Conservation (phyloP, 306 rosid species). For the Albizia julibrissin region DNA sequence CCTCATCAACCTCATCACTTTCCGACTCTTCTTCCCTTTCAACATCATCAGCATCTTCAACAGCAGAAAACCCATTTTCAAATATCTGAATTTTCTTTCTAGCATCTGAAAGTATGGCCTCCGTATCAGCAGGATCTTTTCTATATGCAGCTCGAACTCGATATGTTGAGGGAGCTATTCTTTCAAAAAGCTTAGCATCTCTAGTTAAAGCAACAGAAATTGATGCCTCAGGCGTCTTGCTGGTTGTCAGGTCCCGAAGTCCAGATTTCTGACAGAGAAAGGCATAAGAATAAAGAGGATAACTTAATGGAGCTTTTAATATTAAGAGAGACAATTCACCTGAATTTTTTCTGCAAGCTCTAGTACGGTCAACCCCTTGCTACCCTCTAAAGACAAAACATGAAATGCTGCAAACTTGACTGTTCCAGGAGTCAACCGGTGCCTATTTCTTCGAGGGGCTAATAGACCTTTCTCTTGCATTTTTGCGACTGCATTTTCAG, state of each 20-base stretch:
- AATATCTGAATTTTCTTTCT: constrained; percentile 94
- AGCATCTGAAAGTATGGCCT: constrained; percentile 81
- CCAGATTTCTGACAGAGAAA: constrained; percentile 79
- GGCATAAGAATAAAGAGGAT: constrained; percentile 24
- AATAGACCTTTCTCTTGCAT: constrained; percentile 97
- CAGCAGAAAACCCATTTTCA: constrained; percentile 89
- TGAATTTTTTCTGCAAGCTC: constrained; percentile 99
- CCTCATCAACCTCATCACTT: constrained; percentile 96
- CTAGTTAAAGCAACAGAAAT: constrained; percentile 99
- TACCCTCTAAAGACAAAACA: constrained; percentile 93
- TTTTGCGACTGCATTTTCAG: constrained; percentile 87
- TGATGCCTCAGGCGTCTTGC: constrained; percentile 99
- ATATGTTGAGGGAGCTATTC: constrained; percentile 98
- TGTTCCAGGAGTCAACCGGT: constrained; percentile 97
- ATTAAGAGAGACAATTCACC: constrained; percentile 45
- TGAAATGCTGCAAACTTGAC: constrained; percentile 99
- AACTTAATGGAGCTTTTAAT: constrained; percentile 6
- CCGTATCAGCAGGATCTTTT: constrained; percentile 93
- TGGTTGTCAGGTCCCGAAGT: constrained; percentile 95
- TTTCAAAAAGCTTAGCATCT: constrained; percentile 97
- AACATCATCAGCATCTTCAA: constrained; percentile 87
- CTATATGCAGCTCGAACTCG: constrained; percentile 89
- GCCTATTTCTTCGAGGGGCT: constrained; percentile 90
- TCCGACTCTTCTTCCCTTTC: constrained; percentile 94
- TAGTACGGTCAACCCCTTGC: constrained; percentile 84